Conservation (phyloP, 2,329 filamentous ascomycete genomes). For the Aureobasidium sp. region DNA sequence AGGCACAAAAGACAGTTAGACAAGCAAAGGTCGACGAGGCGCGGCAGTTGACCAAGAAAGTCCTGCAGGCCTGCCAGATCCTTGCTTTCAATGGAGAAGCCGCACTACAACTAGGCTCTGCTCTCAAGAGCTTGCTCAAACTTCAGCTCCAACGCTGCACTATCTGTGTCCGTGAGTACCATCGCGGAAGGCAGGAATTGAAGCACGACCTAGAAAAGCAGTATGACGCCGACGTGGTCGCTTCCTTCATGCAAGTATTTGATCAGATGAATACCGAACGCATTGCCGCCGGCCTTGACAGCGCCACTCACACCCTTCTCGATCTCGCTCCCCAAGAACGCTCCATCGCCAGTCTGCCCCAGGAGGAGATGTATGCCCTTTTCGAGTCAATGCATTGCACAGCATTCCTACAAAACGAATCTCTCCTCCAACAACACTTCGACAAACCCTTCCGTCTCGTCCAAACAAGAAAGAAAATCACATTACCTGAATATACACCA, state of each 20-base stretch:
- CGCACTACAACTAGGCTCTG: constrained; percentile 35
- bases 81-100: constrained; percentile 41
- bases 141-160: constrained; percentile 39
- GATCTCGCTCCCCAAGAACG: constrained; percentile 43
- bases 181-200: constrained; percentile 36
- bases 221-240: constrained; percentile 38
- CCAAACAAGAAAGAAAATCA: constrained; percentile 70
- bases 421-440: constrained; percentile 53
- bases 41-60: constrained; percentile 32
- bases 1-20: constrained; percentile 19
- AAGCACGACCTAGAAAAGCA: constrained; percentile 32
- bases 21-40: constrained; percentile 31
- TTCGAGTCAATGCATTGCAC: constrained; percentile 86
- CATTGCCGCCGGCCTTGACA: constrained; percentile 36
- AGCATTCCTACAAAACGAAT: constrained; percentile 57
- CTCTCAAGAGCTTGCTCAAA: constrained; percentile 33
- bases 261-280: constrained; percentile 39
- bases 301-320: constrained; percentile 32
- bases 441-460: constrained; percentile 76
- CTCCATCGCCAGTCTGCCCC: constrained; percentile 42
- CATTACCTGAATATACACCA: constrained; percentile 66
- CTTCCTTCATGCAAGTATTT: constrained; percentile 35
- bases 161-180: constrained; percentile 42
- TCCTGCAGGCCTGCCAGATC: constrained; percentile 37
- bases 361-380: constrained; percentile 64